Conservation (phyloP, 805 yeast genomes). For the Priceomyces fermenticarens region DNA sequence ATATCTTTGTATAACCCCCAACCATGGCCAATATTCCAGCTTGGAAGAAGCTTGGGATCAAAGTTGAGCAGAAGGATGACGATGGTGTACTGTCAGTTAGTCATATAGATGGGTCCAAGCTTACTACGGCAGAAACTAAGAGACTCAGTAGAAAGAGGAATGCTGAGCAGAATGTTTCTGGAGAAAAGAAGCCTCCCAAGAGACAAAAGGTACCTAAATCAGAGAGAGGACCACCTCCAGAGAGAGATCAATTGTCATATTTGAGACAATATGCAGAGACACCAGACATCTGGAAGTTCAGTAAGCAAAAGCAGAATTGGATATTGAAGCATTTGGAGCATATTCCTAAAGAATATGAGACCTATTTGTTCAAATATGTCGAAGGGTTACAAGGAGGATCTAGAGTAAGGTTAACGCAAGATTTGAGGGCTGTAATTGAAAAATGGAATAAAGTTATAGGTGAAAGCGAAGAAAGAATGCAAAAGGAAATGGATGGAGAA, state of each 20-base stretch:
- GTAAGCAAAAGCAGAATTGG: slow-evolving; percentile 88
- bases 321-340: slow-evolving; percentile 56
- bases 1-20: too few species aligned
- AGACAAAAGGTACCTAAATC: slow-evolving; percentile 64
- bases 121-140: slow-evolving; percentile 43
- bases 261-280: slow-evolving; percentile 57
- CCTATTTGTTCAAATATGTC: slow-evolving; percentile 49
- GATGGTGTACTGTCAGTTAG: slow-evolving; percentile 46
- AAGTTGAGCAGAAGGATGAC: slow-evolving; percentile 47
- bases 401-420: slow-evolving; percentile 51
- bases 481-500: slow-evolving; percentile 31
- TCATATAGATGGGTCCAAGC: slow-evolving; percentile 42
- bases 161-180: slow-evolving; percentile 15
- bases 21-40: slow-evolving; percentile 48
- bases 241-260: slow-evolving; percentile 69
- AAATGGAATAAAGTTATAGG: slow-evolving; percentile 56
- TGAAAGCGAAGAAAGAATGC: slow-evolving; percentile 39
- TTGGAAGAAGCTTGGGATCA: slow-evolving; percentile 76
- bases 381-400: slow-evolving; percentile 71
- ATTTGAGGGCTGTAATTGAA: slow-evolving; percentile 44
- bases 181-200: slow-evolving; percentile 60
- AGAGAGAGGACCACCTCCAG: slow-evolving; percentile 71
- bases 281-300: slow-evolving; percentile 70
- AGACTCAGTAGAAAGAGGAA: slow-evolving; percentile 34
- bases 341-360: slow-evolving; percentile 53